Evolutionary conservation across 23 red algal species (phyloP).

Genomic region (Gracilaria domingensis): DNA sequence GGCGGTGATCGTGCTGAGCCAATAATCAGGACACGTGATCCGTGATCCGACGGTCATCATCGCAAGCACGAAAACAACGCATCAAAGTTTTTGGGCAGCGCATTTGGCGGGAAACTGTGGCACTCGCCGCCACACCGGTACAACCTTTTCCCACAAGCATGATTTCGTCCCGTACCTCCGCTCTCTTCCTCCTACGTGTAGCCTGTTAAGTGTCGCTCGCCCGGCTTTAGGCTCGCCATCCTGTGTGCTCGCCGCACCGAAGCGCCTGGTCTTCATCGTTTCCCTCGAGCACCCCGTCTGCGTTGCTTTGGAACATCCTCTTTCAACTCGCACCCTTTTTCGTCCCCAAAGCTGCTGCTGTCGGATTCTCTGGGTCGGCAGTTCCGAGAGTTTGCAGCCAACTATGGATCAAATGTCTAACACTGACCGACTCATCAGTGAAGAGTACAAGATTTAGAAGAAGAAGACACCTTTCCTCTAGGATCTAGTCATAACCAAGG

Average conservation of each 20-base stretch:
- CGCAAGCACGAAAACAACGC: no score
- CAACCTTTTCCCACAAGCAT: background rate
- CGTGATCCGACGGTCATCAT: no score
- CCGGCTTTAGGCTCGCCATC: no score
- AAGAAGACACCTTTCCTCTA: conserved; percentile 99
- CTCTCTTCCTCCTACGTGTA: background rate
- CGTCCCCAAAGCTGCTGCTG: background rate
- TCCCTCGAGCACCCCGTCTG: background rate
- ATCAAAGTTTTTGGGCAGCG: no score
- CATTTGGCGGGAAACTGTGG: conserved; percentile 14
- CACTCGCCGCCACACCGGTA: background rate
- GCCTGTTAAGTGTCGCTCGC: background rate
- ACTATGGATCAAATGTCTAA: conserved; percentile 33
- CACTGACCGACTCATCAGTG: conserved; percentile 83
- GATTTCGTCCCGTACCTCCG: no score
- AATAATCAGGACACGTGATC: no score
- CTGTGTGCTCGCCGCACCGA: no score
- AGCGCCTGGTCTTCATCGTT: no score
- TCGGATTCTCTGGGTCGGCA: background rate
- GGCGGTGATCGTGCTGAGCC: background rate
- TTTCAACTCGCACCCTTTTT: background rate
- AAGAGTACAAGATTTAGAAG: conserved; percentile 99
- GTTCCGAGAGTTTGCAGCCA: background rate
- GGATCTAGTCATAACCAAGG: conserved; percentile 95
- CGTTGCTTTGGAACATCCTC: background rate